phyloP scores from a whole-genome alignment of 2,329 filamentous ascomycete species.

The Aureobasidium sp. region DNA sequence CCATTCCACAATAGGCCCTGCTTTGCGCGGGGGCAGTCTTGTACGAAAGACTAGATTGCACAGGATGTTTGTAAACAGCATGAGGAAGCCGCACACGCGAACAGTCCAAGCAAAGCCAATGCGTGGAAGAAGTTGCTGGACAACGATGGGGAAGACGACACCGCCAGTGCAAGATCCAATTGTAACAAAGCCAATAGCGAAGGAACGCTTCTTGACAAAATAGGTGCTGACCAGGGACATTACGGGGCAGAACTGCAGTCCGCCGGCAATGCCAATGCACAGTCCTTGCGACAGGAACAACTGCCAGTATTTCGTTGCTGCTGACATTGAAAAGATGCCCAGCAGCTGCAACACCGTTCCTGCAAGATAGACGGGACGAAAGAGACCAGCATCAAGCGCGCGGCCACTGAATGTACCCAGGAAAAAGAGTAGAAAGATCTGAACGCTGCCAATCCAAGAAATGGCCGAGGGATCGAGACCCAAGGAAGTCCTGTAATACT shows the following conservation, averaged over 20 bases:
- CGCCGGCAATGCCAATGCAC: slow-evolving; percentile 37
- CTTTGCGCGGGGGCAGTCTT: slow-evolving; percentile 29
- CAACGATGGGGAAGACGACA: slow-evolving; percentile 51
- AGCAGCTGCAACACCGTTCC: slow-evolving; percentile 30
- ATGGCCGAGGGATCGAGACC: slow-evolving; percentile 27
- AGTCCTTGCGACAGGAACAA: slow-evolving; percentile 41
- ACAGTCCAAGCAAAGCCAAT: slow-evolving; percentile 59
- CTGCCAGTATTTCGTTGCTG: slow-evolving; percentile 36
- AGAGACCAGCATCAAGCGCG: slow-evolving; percentile 16
- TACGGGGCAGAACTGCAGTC: slow-evolving; percentile 30
- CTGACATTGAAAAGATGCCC: slow-evolving; percentile 35
- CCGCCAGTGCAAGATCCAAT: slow-evolving; percentile 55
- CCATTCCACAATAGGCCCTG: slow-evolving; percentile 29
- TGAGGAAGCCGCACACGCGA: slow-evolving; percentile 42
- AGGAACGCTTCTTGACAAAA: slow-evolving; percentile 24
- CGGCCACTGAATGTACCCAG: slow-evolving; percentile 13
- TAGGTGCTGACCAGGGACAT: slow-evolving; percentile 30
- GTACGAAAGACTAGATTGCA: slow-evolving; percentile 25
- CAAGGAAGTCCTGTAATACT: slow-evolving; percentile 34
- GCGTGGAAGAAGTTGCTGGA: slow-evolving; percentile 45
- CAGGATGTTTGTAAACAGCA: slow-evolving; percentile 31
- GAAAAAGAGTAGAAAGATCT: slow-evolving; percentile 17
- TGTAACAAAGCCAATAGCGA: slow-evolving; percentile 38
- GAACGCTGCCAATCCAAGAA: slow-evolving; percentile 18
- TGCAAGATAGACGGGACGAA: slow-evolving; percentile 27